phyloP scores from a whole-genome alignment of 495 filamentous ascomycete species.

The Penicillium odoratum region DNA sequence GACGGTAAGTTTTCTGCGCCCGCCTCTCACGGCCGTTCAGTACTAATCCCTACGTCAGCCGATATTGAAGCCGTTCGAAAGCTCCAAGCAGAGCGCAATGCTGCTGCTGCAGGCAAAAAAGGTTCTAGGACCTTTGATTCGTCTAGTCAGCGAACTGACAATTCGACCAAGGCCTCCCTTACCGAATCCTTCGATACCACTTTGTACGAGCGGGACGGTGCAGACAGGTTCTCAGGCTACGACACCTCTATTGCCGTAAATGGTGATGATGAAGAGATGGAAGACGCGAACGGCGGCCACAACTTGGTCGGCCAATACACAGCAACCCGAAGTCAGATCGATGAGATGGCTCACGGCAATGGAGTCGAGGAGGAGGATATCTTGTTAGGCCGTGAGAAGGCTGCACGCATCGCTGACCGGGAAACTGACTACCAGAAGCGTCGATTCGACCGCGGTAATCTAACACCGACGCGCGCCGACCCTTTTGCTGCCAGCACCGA shows the following conservation, averaged over 20 bases:
- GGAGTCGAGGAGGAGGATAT: slow-evolving; percentile 92
- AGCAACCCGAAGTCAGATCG: slow-evolving; percentile 83
- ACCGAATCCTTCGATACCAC: slow-evolving; percentile 93
- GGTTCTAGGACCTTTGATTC: slow-evolving; percentile 85
- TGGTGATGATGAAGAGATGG: slow-evolving; percentile 81
- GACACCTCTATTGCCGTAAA: slow-evolving; percentile 81
- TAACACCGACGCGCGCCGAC: slow-evolving; percentile 87
- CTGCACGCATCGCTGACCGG: slow-evolving; percentile 83
- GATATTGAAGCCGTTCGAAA: slow-evolving; percentile 81
- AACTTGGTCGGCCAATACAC: slow-evolving; percentile 96
- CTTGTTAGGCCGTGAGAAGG: slow-evolving; percentile 81
- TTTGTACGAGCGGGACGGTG: slow-evolving; percentile 80
- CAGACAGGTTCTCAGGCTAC: slow-evolving; percentile 88
- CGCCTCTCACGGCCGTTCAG: slow-evolving; percentile 16
- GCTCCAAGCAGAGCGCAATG: slow-evolving; percentile 92
- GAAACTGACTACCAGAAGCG: slow-evolving; percentile 99
- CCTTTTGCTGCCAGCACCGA: slow-evolving; percentile 76
- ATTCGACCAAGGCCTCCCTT: slow-evolving; percentile 90
- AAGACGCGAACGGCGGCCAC: slow-evolving; percentile 71
- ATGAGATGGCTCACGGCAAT: slow-evolving; percentile 85
- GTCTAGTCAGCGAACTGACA: slow-evolving; percentile 83
- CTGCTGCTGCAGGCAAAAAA: slow-evolving; percentile 76
- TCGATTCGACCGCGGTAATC: slow-evolving; percentile 73
- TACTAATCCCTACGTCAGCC: slow-evolving; percentile 46
- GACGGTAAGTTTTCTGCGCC: slow-evolving; percentile 49